These are phyloP conservation scores for Colletotrichum euphorbiae DNA, from an alignment of 2,329 filamentous ascomycete species.

Conservation along the genomic window DNA sequence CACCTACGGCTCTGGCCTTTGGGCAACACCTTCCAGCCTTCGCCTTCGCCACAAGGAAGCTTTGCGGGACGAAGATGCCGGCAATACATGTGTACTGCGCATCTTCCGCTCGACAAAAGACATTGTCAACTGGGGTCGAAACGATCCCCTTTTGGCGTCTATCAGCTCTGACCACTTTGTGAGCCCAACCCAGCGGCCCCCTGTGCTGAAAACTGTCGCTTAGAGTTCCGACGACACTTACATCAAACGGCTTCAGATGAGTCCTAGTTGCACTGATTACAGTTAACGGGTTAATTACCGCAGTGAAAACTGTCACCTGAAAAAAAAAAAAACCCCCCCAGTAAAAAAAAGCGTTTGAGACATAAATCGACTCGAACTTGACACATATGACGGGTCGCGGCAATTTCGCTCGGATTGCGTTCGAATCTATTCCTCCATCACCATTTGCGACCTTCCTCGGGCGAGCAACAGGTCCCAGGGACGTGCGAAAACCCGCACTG, in stretches of 20 bases:
- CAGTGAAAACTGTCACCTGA: slow-evolving; percentile 24
- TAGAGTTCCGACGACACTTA: slow-evolving; percentile 21
- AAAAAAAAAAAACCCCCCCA: neutral
- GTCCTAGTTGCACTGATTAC: slow-evolving; percentile 7
- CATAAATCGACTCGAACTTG: slow-evolving; percentile 26
- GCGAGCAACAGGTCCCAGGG: too few species aligned
- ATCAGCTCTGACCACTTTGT: neutral
- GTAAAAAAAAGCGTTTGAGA: slow-evolving; percentile 14
- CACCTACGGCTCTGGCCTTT: too few species aligned
- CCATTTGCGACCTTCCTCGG: neutral
- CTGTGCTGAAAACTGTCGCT: neutral
- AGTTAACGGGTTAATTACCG: slow-evolving; percentile 20
- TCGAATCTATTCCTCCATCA: too few species aligned
- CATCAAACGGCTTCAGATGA: neutral
- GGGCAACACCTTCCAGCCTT: too few species aligned
- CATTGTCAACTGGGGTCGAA: too few species aligned
- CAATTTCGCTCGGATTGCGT: neutral
- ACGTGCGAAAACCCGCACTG: too few species aligned
- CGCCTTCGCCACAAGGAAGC: too few species aligned
- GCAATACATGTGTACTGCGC: too few species aligned
- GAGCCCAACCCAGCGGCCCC: neutral
- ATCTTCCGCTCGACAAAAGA: too few species aligned
- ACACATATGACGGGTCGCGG: slow-evolving; percentile 19
- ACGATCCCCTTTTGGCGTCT: too few species aligned
- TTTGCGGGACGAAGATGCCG: too few species aligned